A percentile compares a stretch with the other conserved stretches of the same genome.
Conservation (phyloP, 441 rosid species). For the Pelargonium myrrhifolium region DNA sequence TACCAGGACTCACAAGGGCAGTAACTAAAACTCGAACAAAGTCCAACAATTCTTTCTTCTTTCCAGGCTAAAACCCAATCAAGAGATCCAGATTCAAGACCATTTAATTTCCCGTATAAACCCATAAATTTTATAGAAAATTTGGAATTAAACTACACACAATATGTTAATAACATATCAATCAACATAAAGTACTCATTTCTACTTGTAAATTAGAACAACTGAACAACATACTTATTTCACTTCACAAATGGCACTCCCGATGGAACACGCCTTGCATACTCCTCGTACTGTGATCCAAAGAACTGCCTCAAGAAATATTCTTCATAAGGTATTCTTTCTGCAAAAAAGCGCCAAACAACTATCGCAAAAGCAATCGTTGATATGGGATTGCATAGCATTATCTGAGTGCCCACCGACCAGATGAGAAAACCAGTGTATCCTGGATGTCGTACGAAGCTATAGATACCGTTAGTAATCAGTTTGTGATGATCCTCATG, state of each 20-base stretch:
- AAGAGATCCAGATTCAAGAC: too few species aligned
- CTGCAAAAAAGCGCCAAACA: conserved; percentile 58
- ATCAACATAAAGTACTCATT: not conserved
- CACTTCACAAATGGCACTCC: conserved; percentile 71
- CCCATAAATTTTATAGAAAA: not conserved
- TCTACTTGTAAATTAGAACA: not conserved
- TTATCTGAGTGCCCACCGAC: conserved; percentile 73
- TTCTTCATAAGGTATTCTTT: conserved; percentile 68
- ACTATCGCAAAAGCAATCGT: conserved; percentile 41
- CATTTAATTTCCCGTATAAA: too few species aligned
- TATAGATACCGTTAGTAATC: conserved; percentile 58
- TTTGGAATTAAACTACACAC: not conserved
- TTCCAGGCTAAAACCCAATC: too few species aligned
- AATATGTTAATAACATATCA: too few species aligned
- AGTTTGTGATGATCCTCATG: conserved; percentile 60
- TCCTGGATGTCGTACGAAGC: conserved; percentile 64
- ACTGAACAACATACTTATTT: not conserved
- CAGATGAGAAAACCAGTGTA: conserved; percentile 69
- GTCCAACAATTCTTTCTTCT: too few species aligned
- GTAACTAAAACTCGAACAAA: too few species aligned
- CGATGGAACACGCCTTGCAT: conserved; percentile 48
- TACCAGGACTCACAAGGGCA: too few species aligned
- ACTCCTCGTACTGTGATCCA: conserved; percentile 42
- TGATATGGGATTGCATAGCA: conserved; percentile 77
- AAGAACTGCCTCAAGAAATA: conserved; percentile 58